Evolutionary conservation across 83 land plant genomes (phyloP), one percentile per base, ranked within the genome.

Genomic region (Picea abies): DNA sequence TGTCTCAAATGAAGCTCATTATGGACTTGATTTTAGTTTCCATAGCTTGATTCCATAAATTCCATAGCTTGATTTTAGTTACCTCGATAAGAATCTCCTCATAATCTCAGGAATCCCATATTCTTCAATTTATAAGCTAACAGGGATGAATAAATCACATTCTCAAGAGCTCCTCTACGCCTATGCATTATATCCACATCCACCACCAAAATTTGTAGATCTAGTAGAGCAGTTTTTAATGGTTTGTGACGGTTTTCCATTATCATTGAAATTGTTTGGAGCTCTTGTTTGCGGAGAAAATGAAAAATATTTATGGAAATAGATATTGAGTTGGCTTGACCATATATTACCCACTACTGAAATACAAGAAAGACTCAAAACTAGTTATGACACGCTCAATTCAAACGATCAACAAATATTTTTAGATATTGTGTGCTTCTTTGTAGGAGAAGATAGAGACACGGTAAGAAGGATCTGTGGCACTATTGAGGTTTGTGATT

Each of bases 401-500:
- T 26, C 2, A 3, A 35, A 68, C 1, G 71, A 68, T 6, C 29
- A 11, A 15, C 19, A 4, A 35, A 29, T 68, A 15, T 68, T 68
- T 26, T 23, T 68, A 4, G 71, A 68, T 35, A 68, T 68, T 68
- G 71, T 39, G n/a, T 68, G 71, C 16, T 68, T 68, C 35, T 68
- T 68, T 15, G 4, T 68, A 26, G 71, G 71, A 1, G 16, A 32
- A 32, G 37, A 29, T 5, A 29, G 5, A 35, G 35, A 17, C n/a
- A 68, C 1, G 3, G 71, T 35, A 23, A 29, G 4, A 25, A 68
- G 15, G 16, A 68, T 68, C 11, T 67, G 70, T 67, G 70, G 35
- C 1, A 3, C 11, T 19, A n/a, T n/a, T 4, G 71, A 16, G 35
- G 15, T 68, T 68, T 7, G 16, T 4, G 32, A 14, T 68, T 12